phyloP scores from a whole-genome alignment of 495 filamentous ascomycete genomes.

The Emericellopsis terricola region DNA sequence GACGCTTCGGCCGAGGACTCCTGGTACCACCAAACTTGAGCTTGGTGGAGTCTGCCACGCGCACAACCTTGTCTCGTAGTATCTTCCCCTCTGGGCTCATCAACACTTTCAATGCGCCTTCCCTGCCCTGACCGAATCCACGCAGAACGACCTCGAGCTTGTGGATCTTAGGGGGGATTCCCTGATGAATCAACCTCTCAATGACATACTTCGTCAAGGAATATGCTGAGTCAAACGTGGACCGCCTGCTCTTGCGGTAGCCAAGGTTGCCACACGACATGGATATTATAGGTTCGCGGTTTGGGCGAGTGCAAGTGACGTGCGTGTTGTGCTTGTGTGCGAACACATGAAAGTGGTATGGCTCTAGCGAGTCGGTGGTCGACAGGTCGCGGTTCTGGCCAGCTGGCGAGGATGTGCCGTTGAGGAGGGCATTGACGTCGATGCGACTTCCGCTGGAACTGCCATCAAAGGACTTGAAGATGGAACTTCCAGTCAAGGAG shows the following conservation, averaged over 20 bases:
- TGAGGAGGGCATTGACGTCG: slow-evolving; percentile 1
- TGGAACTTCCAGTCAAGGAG: slow-evolving; percentile 1
- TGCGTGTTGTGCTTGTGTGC: slow-evolving; percentile 83
- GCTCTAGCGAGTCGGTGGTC: slow-evolving; percentile 17
- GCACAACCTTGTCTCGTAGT: slow-evolving; percentile 49
- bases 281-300: slow-evolving; percentile 57
- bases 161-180: slow-evolving; percentile 38
- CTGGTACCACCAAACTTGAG: slow-evolving; percentile 93
- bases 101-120: slow-evolving; percentile 76
- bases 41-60: slow-evolving; percentile 67
- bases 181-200: slow-evolving; percentile 57
- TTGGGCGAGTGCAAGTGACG: slow-evolving; percentile 68
- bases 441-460: no score
- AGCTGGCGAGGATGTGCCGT: slow-evolving; percentile 2
- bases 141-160: slow-evolving; percentile 61
- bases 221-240: slow-evolving; percentile 82
- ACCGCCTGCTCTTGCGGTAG: slow-evolving; percentile 61
- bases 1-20: slow-evolving; percentile 59
- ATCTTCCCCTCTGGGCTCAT: slow-evolving; percentile 65
- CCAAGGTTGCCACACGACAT: slow-evolving; percentile 68
- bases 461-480: slow-evolving; percentile 3
- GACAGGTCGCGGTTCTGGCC: slow-evolving; percentile 3
- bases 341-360: slow-evolving; percentile 78
- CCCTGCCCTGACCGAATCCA: slow-evolving; percentile 69
- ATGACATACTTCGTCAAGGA: slow-evolving; percentile 69